Conservation (phyloP, 495 filamentous ascomycete genomes). For the Clavariopsis aquatica region DNA sequence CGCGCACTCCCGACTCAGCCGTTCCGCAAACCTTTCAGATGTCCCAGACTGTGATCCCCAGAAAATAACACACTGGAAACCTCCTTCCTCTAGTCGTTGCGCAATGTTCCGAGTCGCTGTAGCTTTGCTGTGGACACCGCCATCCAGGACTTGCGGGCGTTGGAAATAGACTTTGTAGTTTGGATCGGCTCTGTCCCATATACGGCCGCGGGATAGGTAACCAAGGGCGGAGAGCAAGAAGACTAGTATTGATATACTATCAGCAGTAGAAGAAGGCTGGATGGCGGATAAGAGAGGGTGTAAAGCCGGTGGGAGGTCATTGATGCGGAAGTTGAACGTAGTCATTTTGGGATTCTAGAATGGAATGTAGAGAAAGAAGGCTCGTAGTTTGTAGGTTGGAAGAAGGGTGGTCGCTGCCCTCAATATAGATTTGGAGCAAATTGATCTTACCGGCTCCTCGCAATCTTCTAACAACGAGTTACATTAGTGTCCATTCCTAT, state of each 20-base stretch:
- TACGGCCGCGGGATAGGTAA: slow-evolving; percentile 34
- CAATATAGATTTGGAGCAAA: not conserved
- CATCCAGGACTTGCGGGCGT: slow-evolving; percentile 39
- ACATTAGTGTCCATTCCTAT: too few relatives aligned
- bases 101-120: slow-evolving; percentile 40
- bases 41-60: slow-evolving; percentile 61
- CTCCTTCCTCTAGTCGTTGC: slow-evolving; percentile 38
- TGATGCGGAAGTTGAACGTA: slow-evolving; percentile 11
- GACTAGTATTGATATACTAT: slow-evolving; percentile 27
- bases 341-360: slow-evolving; percentile 11
- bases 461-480: not conserved
- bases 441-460: not conserved
- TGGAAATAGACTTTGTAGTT: slow-evolving; percentile 43
- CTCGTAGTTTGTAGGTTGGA: too few relatives aligned
- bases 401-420: too few relatives aligned
- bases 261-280: slow-evolving; percentile 22
- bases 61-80: slow-evolving; percentile 52
- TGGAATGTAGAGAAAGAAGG: not conserved
- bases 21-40: slow-evolving; percentile 53
- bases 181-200: slow-evolving; percentile 44
- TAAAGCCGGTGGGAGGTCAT: slow-evolving; percentile 4
- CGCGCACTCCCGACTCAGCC: slow-evolving; percentile 51
- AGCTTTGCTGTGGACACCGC: not conserved
- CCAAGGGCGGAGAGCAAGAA: slow-evolving; percentile 25
- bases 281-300: slow-evolving; percentile 9